Evolutionary conservation across 2,329 filamentous ascomycete species (phyloP), one percentile per base, ranked within the genome.

Genomic region (Aspergillus unguis): DNA sequence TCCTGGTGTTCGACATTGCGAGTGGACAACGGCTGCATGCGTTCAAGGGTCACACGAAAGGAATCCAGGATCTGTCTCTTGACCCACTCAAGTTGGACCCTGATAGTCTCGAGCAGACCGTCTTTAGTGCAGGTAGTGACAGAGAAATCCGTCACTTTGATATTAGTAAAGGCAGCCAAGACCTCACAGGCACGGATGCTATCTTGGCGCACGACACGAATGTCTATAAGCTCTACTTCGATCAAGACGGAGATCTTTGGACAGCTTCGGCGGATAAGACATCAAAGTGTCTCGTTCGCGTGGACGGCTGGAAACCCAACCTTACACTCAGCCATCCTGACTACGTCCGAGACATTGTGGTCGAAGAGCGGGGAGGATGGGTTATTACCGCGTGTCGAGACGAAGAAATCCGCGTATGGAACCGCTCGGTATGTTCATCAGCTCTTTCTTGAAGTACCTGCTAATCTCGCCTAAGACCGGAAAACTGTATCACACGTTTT

Each of bases 261-360:
- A 96, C 92, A 6, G 88, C 92, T 5, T 96, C 90, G 55, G 91
- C 90, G 4, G 94, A 99, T 69, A 94, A 90, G 61, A 91, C 87
- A 0, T 85, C 85, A 2, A 94, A 92, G 69, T 92, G 90, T 61
- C 79, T 96, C 6, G 80, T 85, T 1, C 80, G 91, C 48, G 75
- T 79, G 26, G 83, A 81, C 42, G 79, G 78, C 17, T 96, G 90
- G 79, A 81, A 80, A 42, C 73, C 82, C 3, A 90, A 92, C 54
- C 86, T 92, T 50, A 80, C 75, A 1, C 82, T 95, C 55, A 73
- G 79, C 50, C 94, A 99, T 68, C 90, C 91, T 1, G 91, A 95
- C 69, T 96, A 95, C 68, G 92, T 97, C 29, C 84, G 90, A 54
- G 89, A 91, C 52, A 82, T 97, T 25, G 84, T 85, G 6, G 80